Conservation (phyloP, 2,329 filamentous ascomycete genomes). For the Geosmithia morbida region DNA sequence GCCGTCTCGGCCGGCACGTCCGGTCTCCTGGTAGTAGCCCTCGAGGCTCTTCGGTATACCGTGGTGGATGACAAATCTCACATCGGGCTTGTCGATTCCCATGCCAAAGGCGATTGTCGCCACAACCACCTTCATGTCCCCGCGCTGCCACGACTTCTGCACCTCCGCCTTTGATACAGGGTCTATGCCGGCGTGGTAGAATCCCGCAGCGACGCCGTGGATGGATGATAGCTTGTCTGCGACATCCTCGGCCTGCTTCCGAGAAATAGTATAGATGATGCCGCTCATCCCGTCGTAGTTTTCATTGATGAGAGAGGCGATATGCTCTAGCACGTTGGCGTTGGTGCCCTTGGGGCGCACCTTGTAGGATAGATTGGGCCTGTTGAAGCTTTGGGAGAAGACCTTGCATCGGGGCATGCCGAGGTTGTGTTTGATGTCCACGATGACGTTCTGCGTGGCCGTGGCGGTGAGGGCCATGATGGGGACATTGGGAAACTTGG, state of each 20-base stretch:
- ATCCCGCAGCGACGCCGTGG: conserved; percentile 55
- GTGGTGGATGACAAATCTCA: conserved; percentile 92
- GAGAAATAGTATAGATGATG: conserved; percentile 86
- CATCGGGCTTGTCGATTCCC: conserved; percentile 98
- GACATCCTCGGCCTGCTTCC: conserved; percentile 68
- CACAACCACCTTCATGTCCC: conserved; percentile 74
- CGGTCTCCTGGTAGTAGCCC: conserved; percentile 97
- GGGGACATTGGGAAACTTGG: conserved; percentile 63
- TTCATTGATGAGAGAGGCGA: conserved; percentile 52
- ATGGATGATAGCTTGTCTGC: conserved; percentile 49
- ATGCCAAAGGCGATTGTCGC: conserved; percentile 98
- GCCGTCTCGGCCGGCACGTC: conserved; percentile 84
- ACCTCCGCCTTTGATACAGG: conserved; percentile 52
- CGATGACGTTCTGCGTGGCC: conserved; percentile 82
- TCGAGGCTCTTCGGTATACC: conserved; percentile 88
- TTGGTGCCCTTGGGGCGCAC: conserved; percentile 58
- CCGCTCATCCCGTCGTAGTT: conserved; percentile 63
- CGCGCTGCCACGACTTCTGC: conserved; percentile 72
- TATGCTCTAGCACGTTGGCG: conserved; percentile 24
- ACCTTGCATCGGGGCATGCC: conserved; percentile 63
- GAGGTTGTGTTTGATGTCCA: conserved; percentile 87
- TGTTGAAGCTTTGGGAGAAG: conserved; percentile 90
- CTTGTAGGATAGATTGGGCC: conserved; percentile 87
- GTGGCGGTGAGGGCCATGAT: conserved; percentile 94
- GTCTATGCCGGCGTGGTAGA: conserved; percentile 76